Percentiles rank a stretch among this genome's conserved stretches.
Conservation (phyloP, 2,329 filamentous ascomycete genomes). For the Sporothrix pallida region DNA sequence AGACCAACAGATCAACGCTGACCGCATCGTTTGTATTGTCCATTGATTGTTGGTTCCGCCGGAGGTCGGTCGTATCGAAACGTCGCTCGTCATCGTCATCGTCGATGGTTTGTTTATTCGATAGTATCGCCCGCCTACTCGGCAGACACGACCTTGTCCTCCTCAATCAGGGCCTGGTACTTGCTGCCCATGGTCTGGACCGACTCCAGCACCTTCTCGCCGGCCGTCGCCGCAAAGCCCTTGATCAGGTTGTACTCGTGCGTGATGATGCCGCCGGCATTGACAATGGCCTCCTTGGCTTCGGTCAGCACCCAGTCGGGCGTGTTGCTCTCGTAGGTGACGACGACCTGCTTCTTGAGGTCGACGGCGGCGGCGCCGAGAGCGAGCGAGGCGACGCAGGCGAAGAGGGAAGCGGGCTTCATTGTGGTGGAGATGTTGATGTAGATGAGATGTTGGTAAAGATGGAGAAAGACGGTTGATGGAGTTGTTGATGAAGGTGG, state of each 20-base stretch:
- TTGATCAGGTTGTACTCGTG: slow-evolving; percentile 74
- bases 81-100: too few relatives aligned
- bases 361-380: slow-evolving; percentile 68
- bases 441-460: background rate
- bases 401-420: slow-evolving; percentile 63
- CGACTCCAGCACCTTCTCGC: slow-evolving; percentile 69
- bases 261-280: slow-evolving; percentile 76
- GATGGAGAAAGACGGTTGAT: background rate
- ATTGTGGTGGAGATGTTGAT: slow-evolving; percentile 53
- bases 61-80: too few relatives aligned
- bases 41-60: too few relatives aligned
- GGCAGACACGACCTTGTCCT: slow-evolving; percentile 71
- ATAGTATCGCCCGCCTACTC: slow-evolving; percentile 5
- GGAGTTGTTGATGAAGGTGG: background rate
- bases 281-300: slow-evolving; percentile 72
- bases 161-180: slow-evolving; percentile 72
- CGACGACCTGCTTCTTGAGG: slow-evolving; percentile 73
- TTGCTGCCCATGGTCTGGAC: slow-evolving; percentile 66
- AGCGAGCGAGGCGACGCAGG: slow-evolving; percentile 62
- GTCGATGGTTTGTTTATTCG: too few relatives aligned
- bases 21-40: too few relatives aligned
- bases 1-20: too few relatives aligned
- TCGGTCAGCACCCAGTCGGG: slow-evolving; percentile 70
- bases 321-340: slow-evolving; percentile 75
- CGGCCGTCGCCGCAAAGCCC: slow-evolving; percentile 77